phyloP scores from a whole-genome alignment of 2,329 filamentous ascomycete species.

The Sarocladium kiliense region DNA sequence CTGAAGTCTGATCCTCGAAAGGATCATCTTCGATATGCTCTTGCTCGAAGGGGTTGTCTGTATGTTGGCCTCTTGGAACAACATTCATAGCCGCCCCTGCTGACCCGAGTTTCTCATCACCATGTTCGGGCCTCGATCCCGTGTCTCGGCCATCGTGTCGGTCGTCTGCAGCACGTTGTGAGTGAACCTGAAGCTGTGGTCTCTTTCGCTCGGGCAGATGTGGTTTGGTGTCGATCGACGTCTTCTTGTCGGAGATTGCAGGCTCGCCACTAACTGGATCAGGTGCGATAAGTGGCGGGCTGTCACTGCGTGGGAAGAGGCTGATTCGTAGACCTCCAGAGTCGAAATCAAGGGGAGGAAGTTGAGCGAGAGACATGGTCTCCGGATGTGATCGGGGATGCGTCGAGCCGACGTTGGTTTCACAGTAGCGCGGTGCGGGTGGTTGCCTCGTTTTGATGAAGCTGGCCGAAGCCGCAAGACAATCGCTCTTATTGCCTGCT shows the following conservation, averaged over 20 bases:
- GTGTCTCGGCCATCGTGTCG: neutral
- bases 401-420: neutral
- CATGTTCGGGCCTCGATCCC: neutral
- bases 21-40: neutral
- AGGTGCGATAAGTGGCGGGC: neutral
- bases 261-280: neutral
- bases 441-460: too few relatives aligned
- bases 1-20: neutral
- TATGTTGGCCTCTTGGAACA: neutral
- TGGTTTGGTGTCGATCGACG: neutral
- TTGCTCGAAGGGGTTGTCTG: neutral
- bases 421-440: neutral
- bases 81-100: neutral
- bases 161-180: neutral
- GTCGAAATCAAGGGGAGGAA: conserved; percentile 13
- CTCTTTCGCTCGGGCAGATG: neutral
- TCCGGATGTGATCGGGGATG: neutral
- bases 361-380: conserved; percentile 11
- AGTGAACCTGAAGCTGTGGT: neutral
- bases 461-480: too few relatives aligned
- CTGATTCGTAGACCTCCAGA: conserved; percentile 11
- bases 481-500: too few relatives aligned
- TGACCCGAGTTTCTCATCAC: neutral
- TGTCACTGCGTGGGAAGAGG: conserved; percentile 4
- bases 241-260: neutral